Percentiles rank a stretch among this genome's conserved stretches.
Evolutionary conservation across 2,329 filamentous ascomycete species (phyloP).

Genomic region (Nectriaceae sp.): DNA sequence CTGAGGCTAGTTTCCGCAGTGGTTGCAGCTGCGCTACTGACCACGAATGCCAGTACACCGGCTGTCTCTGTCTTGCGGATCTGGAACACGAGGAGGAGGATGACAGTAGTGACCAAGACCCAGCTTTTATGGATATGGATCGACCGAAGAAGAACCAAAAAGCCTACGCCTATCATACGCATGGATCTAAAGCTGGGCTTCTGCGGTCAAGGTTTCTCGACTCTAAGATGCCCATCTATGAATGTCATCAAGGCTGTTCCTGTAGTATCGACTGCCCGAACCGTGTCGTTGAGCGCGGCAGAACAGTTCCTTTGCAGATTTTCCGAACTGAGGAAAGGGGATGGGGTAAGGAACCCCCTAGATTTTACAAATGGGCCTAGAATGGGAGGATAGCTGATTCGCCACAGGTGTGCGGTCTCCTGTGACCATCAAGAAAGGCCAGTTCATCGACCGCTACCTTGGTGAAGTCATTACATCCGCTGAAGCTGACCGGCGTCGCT

Average conservation of each 20-base stretch:
- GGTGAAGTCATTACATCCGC: constrained; percentile 67
- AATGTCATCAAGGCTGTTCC: constrained; percentile 73
- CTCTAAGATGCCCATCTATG: constrained; percentile 69
- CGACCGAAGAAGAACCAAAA: constrained; percentile 30
- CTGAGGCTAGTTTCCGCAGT: constrained; percentile 62
- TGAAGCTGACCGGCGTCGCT: constrained; percentile 68
- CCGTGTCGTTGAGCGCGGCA: constrained; percentile 73
- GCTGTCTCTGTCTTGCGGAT: constrained; percentile 71
- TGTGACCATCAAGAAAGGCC: constrained; percentile 66
- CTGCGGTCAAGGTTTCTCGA: constrained; percentile 54
- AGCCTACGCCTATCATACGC: constrained; percentile 65
- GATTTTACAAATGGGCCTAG: not conserved
- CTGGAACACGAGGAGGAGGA: constrained; percentile 54
- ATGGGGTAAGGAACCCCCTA: constrained; percentile 65
- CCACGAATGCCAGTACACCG: constrained; percentile 66
- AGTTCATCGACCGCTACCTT: constrained; percentile 80
- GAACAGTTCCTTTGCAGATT: constrained; percentile 71
- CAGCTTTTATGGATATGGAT: constrained; percentile 20
- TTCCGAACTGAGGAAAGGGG: constrained; percentile 73
- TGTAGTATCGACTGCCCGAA: constrained; percentile 70
- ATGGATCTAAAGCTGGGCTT: constrained; percentile 52
- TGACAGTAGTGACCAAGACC: constrained; percentile 41
- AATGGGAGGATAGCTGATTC: not conserved
- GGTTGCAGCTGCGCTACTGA: constrained; percentile 69
- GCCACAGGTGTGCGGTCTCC: constrained; percentile 62